Percentiles rank a stretch among this genome's conserved stretches.
Evolutionary conservation across 768 basidiomycete species (phyloP).

Genomic region (Pleurotus citrinopileatus): DNA sequence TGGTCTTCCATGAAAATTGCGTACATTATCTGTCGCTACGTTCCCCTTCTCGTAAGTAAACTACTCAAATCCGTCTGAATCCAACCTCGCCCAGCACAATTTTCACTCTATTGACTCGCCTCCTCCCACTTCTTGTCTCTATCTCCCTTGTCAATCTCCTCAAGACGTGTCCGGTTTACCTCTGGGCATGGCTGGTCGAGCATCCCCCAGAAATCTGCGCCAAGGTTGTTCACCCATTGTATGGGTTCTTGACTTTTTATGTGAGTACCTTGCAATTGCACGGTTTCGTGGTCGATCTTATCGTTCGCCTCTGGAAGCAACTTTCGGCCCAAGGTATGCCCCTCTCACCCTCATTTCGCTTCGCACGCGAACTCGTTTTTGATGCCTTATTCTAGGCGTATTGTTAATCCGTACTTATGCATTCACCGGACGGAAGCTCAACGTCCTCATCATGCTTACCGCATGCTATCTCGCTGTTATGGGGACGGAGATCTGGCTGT

Average conservation of each 20-base stretch:
- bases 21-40: slow-evolving; percentile 24
- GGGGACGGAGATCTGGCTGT: slow-evolving; percentile 21
- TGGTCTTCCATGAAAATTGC: slow-evolving; percentile 21
- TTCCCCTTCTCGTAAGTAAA: slow-evolving; percentile 20
- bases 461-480: slow-evolving; percentile 16
- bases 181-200: slow-evolving; percentile 22
- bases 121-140: too few species aligned
- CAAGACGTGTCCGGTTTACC: slow-evolving; percentile 16
- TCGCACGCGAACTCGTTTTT: too few species aligned
- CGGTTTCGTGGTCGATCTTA: background rate
- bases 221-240: slow-evolving; percentile 17
- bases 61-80: background rate
- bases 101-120: too few species aligned
- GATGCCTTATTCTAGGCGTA: slow-evolving; percentile 16
- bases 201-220: slow-evolving; percentile 18
- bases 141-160: background rate
- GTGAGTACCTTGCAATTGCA: slow-evolving; percentile 15
- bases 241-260: slow-evolving; percentile 20
- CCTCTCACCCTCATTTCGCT: too few species aligned
- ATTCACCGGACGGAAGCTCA: slow-evolving; percentile 20
- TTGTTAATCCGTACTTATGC: slow-evolving; percentile 23
- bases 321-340: slow-evolving; percentile 18
- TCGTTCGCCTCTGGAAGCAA: slow-evolving; percentile 14
- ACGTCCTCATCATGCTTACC: slow-evolving; percentile 12
- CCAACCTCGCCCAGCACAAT: too few species aligned